Conservation (phyloP, 2,329 filamentous ascomycete species). For the Pseudogymnoascus sp. region DNA sequence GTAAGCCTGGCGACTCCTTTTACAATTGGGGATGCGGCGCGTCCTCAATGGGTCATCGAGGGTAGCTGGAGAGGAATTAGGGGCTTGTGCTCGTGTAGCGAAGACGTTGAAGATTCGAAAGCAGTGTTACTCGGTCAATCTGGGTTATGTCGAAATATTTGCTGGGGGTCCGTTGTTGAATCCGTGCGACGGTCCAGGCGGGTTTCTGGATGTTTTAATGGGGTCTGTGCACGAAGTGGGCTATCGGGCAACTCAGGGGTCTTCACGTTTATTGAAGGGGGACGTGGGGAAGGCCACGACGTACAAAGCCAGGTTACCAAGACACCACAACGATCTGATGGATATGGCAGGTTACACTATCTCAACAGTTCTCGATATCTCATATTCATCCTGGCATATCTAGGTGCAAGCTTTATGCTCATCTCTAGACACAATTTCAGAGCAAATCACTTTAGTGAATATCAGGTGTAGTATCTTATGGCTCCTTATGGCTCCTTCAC, state of each 20-base stretch:
- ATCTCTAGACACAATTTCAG: background rate
- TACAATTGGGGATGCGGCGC: background rate
- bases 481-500: background rate
- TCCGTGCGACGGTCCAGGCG: background rate
- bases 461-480: background rate
- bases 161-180: background rate
- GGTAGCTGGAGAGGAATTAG: background rate
- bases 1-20: conserved; percentile 9
- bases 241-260: background rate
- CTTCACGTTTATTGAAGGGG: background rate
- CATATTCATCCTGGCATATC: background rate
- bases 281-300: background rate
- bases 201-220: conserved; percentile 7
- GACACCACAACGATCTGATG: background rate
- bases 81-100: background rate
- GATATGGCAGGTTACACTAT: background rate
- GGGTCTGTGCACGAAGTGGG: conserved; percentile 5
- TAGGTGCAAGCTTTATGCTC: background rate
- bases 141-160: background rate
- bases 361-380: background rate
- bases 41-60: conserved; percentile 3
- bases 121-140: background rate
- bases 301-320: background rate
- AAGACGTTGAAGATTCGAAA: background rate
- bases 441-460: background rate